Percentiles rank a stretch among this genome's conserved stretches.
Conservation (phyloP, 345 rosid genomes). For the Sonneratia caseolaris region DNA sequence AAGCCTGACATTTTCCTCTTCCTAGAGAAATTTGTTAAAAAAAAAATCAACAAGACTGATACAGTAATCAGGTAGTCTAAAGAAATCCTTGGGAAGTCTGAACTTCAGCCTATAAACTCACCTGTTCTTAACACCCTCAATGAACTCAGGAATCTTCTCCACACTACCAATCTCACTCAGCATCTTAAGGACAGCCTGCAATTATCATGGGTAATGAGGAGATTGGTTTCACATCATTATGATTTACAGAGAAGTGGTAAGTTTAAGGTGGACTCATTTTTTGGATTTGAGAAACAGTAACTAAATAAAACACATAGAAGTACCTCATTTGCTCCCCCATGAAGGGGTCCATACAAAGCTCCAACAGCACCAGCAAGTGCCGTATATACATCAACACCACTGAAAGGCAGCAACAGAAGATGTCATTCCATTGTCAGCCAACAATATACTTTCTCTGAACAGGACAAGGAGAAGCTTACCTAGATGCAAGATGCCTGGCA, state of each 20-base stretch:
- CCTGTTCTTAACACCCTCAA: conserved; percentile 94
- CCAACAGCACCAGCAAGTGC: conserved; percentile 96
- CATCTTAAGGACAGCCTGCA: conserved; percentile 98
- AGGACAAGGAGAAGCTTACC: conserved; percentile 31
- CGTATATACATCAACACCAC: conserved; percentile 91
- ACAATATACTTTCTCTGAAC: background rate
- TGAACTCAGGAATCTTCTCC: conserved; percentile 86
- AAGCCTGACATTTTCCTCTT: conserved; percentile 99
- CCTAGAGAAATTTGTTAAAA: conserved; percentile 19
- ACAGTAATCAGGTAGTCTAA: background rate
- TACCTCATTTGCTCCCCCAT: conserved; percentile 98
- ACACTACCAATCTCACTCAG: conserved; percentile 75
- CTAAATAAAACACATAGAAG: background rate
- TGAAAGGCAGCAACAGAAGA: conserved; percentile 18
- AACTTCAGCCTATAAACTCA: conserved; percentile 11
- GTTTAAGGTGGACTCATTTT: background rate
- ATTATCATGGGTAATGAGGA: background rate
- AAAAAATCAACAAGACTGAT: background rate
- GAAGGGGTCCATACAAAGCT: conserved; percentile 95
- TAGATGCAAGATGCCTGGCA: conserved; percentile 92
- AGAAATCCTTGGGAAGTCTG: background rate
- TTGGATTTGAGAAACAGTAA: background rate
- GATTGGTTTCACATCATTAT: background rate
- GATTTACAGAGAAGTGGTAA: background rate
- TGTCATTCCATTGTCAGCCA: background rate